Evolutionary conservation across 208 protist species (phyloP), one percentile per base, ranked within the genome.

Genomic region (Trypanosoma platydactyli): DNA sequence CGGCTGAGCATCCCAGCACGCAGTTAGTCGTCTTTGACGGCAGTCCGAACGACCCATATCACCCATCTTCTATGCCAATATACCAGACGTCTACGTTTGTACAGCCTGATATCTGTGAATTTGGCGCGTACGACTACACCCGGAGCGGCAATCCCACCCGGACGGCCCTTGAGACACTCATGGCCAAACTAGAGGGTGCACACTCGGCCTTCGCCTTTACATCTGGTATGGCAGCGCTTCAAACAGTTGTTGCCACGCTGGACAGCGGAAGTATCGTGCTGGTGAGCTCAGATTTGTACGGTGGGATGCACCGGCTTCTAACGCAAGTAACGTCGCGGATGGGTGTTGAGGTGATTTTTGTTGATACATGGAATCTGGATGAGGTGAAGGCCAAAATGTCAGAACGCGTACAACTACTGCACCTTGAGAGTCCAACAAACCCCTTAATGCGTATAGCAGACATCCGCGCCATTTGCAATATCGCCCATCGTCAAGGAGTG

Each of bases 361-460:
- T 97, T 20, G 89, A 97, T 64, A 88, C 91, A 25, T 91, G 77
- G 75, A 59, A 94, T 53, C 70, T 93, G 11, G 79, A 73, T 12
- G 79, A 59, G 13, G 81, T 93, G 56, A 64, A 79, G 64, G 63
- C 42, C 15, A 72, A 70, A 44, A 72, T 90, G 42, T 77, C 73
- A 45, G 35, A 77, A n/a, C 24, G 60, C 2, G 70, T 83, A 22
- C 91, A 96, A 81, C 71, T 98, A 41, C 74, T 98, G 13, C 98
- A 96, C 81, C 63, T 98, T 24, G 97, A 98, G 79, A 97, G 94
- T 46, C 97, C 97, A 38, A 97, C 95, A 13, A 98, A 98, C 75
- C 97, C 97, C 48, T 90, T 94, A 4, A 88, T 98, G 65, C 93
- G 89, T 7, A 75, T 98, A 16, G 81, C 82, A 7, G 92, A 98